Base-by-base conservation (phyloP, 1,139 yeast species). In the Suhomyces wounanorum region DNA sequence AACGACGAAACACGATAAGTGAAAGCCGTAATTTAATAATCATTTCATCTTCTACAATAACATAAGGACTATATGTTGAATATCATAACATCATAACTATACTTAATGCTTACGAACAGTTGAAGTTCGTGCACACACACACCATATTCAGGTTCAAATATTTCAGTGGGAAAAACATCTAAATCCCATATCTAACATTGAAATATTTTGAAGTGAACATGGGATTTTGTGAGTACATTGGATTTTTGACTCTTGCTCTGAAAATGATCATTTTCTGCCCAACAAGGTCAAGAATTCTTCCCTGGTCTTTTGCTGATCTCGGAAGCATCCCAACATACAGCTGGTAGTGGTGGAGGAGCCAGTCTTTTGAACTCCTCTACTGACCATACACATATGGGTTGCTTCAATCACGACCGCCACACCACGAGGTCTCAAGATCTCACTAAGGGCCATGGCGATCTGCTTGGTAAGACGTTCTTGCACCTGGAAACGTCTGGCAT, bases 321-420 rank as follows among this genome's bases (percentile, higher is more conserved):
- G 81, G 77, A 94, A 92, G 59, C 96, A 87, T 13, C 99, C 99
- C 63, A 94, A 79, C 98, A 94, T 91, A 66, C 98, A 92, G 64
- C 97, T 89, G 28, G 99, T 95, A 43, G 94, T 85, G 3, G 99
- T 94, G 26, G 89, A 82, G 18, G 96, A 87, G 1, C 98, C 97
- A 0, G 96, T 84, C 70, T 94, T 95, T 68, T 94, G 97, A 23
- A 94, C 91, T 46, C 99, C 99, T 65, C 99, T 83, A 69, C 96
- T 90, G 31, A 92, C 98, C 99, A 94, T 94, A 70, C 99, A 94
- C 99, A 95, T 94, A 67, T 94, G 99, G 9, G 95, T 84, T 26
- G 98, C 98, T 69, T 94, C 99, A 64, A 94, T 91, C 23, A 94
- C 97, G 39, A 94, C 99, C 0, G 98, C 99, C 13, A 94, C 99